Evolutionary conservation across 345 rosid species (phyloP), one percentile per base, ranked within the genome.

Genomic region (Viola odorata): DNA sequence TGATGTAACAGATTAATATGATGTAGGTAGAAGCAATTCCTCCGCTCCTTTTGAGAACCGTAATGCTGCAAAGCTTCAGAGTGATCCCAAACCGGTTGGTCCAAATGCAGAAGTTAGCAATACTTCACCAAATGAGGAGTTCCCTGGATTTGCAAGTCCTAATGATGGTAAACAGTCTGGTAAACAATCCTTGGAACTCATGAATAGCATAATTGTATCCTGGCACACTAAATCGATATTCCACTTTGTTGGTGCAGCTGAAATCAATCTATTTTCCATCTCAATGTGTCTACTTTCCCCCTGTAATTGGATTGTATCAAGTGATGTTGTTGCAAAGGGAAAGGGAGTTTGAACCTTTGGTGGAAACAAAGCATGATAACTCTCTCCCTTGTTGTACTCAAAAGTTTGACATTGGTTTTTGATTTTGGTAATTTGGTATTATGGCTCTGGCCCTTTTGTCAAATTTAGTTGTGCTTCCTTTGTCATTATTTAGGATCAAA

Each of bases 81-180:
- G 32, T 59, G 75, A 61, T 70, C 65, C 65, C 62, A 72, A 76
- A 63, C 45, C 58, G 61, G 61, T 63, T 68, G 63, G 41, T 62
- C 77, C 81, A 65, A 67, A 58, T 63, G 70, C 79, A 66, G 75
- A 65, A 44, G 67, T 68, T 14, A 76, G 61, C 63, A 80, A 69
- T 65, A 69, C 83, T 67, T 70, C 80, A 38, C 77, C 78, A 23
- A 61, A 72, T 39, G 88, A 88, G 71, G 98, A 76, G 61, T 83
- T 86, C 69, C 80, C 84, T 5, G 96, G 89, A 78, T 84, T 88
- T 80, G 73, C 85, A 73, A 83, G 82, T 73, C 79, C 85, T 51
- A 81, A 68, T 63, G 82, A 78, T 58, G 62, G 77, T 65, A 80
- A 78, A 64, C 82, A 72, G 47, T 75, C 91, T 70, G 96, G 98